Base-by-base conservation (phyloP, 176 grass and related monocot species). In the Themeda triandra region DNA sequence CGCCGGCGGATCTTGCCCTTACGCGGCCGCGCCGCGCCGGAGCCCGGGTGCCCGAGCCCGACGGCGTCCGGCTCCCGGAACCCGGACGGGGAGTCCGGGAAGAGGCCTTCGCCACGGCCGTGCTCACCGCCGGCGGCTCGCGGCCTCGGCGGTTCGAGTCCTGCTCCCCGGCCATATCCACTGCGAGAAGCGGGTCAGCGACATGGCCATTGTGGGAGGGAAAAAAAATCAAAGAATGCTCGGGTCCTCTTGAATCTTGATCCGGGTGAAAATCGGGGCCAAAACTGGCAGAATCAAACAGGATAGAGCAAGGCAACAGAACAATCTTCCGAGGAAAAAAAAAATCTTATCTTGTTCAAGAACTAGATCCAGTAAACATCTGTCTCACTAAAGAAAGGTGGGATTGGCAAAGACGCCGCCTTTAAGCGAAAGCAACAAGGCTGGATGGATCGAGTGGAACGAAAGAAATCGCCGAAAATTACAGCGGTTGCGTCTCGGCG, bases 31-130 rank as follows among this genome's bases (percentile, higher is more conserved):
- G 51, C 35, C 41, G 15, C 60, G 64, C 32, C 27, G 35, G 64
- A 53, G 68, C 36, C 87, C 10, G 77, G 30, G 25, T 51, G 18
- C 35, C 74, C 87, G 37, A 78, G 18, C 35, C 74, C 87, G 37
- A 78, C 24, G 32, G 74, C 66, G 40, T 78, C 91, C 5, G 80
- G 79, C 67, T 96, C 94, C 35, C 77, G 69, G 36, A 91, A 89
- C 6, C 93, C 93, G 13, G 87, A 91, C 1, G 84, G 84, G 0
- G 69, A 91, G 79, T 96, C 94, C 13, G 80, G 85, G 62, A 90
- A 89, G 14, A 82, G 25, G 19, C 69, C 62, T 19, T 51, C 1
- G 66, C 39, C 24, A 68, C 0, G 60, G 83, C 27, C 48, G 44
- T 25, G 68, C 71, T 90, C 10, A 18, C 31, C 65, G 25, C 46